Percentiles rank a stretch among this genome's conserved stretches.
These are phyloP conservation scores for Fusarium domesticum DNA, from an alignment of 2,329 filamentous ascomycete species.

Conservation along the genomic window DNA sequence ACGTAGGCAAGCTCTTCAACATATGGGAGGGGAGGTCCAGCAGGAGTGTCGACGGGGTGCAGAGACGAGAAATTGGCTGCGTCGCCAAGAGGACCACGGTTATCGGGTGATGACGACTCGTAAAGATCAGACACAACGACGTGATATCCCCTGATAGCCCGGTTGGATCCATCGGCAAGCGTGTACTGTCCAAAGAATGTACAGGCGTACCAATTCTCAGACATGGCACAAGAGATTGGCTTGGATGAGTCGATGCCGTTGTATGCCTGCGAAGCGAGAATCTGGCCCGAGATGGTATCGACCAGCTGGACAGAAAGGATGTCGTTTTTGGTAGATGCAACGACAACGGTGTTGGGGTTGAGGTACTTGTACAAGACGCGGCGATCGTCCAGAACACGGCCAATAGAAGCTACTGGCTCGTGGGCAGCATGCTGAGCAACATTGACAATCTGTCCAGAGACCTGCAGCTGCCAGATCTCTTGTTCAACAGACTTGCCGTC, in stretches of 20 bases:
- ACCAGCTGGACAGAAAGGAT: slow-evolving; percentile 72
- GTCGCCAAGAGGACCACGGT: slow-evolving; percentile 74
- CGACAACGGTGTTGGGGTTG: slow-evolving; percentile 78
- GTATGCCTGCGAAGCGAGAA: slow-evolving; percentile 71
- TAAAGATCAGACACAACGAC: slow-evolving; percentile 85
- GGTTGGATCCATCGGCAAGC: slow-evolving; percentile 51
- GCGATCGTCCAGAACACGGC: slow-evolving; percentile 85
- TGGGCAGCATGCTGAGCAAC: slow-evolving; percentile 68
- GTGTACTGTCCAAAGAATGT: slow-evolving; percentile 66
- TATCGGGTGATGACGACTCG: slow-evolving; percentile 78
- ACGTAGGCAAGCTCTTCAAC: slow-evolving; percentile 79
- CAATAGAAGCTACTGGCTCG: slow-evolving; percentile 91
- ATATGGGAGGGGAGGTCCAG: slow-evolving; percentile 62
- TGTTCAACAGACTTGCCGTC: slow-evolving; percentile 43
- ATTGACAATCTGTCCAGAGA: slow-evolving; percentile 64
- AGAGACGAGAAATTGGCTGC: slow-evolving; percentile 75
- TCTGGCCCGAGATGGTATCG: slow-evolving; percentile 79
- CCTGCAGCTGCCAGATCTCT: slow-evolving; percentile 70
- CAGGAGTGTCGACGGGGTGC: slow-evolving; percentile 57
- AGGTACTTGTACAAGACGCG: slow-evolving; percentile 97
- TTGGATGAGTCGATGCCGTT: slow-evolving; percentile 70
- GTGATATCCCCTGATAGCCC: slow-evolving; percentile 75
- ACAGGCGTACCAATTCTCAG: slow-evolving; percentile 96
- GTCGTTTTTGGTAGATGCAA: slow-evolving; percentile 64
- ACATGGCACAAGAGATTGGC: slow-evolving; percentile 72